Evolutionary conservation across 1,284 basidiomycete genomes (phyloP), one percentile per base, ranked within the genome.

Genomic region (Fomes fomentarius): DNA sequence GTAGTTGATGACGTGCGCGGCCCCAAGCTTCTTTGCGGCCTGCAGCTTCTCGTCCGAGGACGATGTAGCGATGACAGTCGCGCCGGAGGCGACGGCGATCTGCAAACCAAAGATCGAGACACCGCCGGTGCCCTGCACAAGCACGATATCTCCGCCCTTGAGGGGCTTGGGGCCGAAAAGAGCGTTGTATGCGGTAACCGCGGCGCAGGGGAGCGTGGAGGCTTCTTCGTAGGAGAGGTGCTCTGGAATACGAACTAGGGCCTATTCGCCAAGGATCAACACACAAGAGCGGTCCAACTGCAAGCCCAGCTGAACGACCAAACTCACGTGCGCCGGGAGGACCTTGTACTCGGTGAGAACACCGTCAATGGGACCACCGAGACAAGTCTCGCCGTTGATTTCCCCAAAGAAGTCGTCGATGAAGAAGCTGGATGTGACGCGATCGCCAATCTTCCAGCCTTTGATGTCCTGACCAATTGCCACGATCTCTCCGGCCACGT

Each of bases 401-500:
- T 63, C 61, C 3, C 65, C 65, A 24, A 41, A 51, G 40, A 66
- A 22, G 35, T 64, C 54, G 48, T 61, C 63, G 15, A 46, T 31
- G 9, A 53, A 28, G 47, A 66, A 64, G 56, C 62, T 65, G 40
- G 62, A 52, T 35, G 73, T 78, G 50, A 87, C 82, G 17, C 82
- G 78, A 63, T 87, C 83, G 11, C 85, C 84, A 3, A 68, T 55
- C 54, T 76, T 47, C 53, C 53, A 54, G 12, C 47, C 52, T 24
- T 66, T 76, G 17, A 84, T 83, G 15, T 76, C 76, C 34, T 71
- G 67, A 3, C 85, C 85, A 19, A 85, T 65, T 2, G 76, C 73
- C 33, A 84, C 68, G 43, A 89, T 72, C 62, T 85, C 81, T 6
- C 86, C 85, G 14, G 86, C 83, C 58, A 80, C 76, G 61, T 89